Evolutionary conservation across 768 basidiomycete genomes (phyloP).

Genomic region (Russula lepida): DNA sequence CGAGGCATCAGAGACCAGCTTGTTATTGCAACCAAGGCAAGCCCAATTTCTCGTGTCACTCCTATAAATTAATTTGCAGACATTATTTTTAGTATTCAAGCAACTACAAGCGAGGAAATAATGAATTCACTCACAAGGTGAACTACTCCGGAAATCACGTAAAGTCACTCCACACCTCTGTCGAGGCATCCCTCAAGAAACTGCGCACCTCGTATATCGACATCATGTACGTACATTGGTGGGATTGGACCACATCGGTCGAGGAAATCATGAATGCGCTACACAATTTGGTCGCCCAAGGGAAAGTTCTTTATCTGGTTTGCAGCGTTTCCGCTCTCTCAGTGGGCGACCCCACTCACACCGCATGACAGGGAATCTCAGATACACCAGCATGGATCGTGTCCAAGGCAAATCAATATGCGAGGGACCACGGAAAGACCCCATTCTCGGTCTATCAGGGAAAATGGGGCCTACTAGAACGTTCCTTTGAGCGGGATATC

Average conservation of each 20-base stretch:
- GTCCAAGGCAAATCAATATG: slow-evolving; percentile 33
- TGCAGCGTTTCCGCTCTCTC: neutral
- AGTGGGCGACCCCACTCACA: neutral
- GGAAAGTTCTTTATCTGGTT: slow-evolving; percentile 38
- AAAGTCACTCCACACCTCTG: slow-evolving; percentile 29
- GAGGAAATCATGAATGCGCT: slow-evolving; percentile 23
- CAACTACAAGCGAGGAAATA: slow-evolving; percentile 20
- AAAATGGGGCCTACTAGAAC: slow-evolving; percentile 25
- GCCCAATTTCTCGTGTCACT: neutral
- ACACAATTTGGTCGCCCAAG: slow-evolving; percentile 35
- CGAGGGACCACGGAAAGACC: slow-evolving; percentile 30
- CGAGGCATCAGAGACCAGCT: slow-evolving; percentile 32
- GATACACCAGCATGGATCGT: slow-evolving; percentile 35
- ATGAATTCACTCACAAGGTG: slow-evolving; percentile 26
- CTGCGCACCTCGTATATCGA: slow-evolving; percentile 50
- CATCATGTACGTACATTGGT: slow-evolving; percentile 48
- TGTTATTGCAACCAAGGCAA: slow-evolving; percentile 27
- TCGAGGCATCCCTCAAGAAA: slow-evolving; percentile 37
- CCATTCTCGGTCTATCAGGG: slow-evolving; percentile 40
- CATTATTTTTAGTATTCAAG: slow-evolving; percentile 23
- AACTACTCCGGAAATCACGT: slow-evolving; percentile 37
- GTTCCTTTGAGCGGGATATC: slow-evolving; percentile 38
- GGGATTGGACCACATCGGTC: slow-evolving; percentile 38
- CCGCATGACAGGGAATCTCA: slow-evolving; percentile 7
- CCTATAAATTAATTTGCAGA: neutral